Evolutionary conservation across 1,139 yeast species (phyloP), one percentile per base, ranked within the genome.

Genomic region (Suhomyces chickasaworum): DNA sequence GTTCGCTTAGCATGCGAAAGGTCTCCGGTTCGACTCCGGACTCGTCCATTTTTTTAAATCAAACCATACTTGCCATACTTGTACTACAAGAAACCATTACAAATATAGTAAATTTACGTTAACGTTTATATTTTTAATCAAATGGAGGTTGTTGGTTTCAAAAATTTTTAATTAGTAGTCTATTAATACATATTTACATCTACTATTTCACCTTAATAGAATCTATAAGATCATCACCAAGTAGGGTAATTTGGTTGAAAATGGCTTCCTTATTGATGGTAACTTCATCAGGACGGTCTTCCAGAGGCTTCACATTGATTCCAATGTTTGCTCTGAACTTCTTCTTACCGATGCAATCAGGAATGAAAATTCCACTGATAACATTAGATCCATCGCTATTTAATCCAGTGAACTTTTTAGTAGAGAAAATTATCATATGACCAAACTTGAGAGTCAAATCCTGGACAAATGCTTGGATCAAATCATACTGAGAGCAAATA

Each of bases 11-110:
- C n/a, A n/a, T 83, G 89, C 81, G 86, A 81, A 81, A 83, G 89
- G 89, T 83, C 89, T 80, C 83, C 83, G 88, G 89, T 84, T 84
- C 89, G 86, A 84, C 78, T 83, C 89, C 89, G 83, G 84, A 81
- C 89, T 84, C 88, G 89, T 84, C 89, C 88, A 83, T 58, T 60
- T 39, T 54, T 67, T 68, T 29, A 16, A 8, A 13, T 29, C n/a
- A 7, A 20, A 20, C 22, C 22, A 20, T 20, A n/a, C n/a, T n/a
- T n/a, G n/a, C n/a, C n/a, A n/a, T n/a, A n/a, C n/a, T n/a, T n/a
- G n/a, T n/a, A n/a, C n/a, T n/a, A n/a, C n/a, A n/a, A n/a, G n/a
- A n/a, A n/a, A n/a, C n/a, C n/a, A n/a, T n/a, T n/a, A n/a, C n/a
- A n/a, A n/a, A n/a, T n/a, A n/a, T n/a, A n/a, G n/a, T n/a, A n/a